Base-by-base conservation (phyloP, 805 yeast genomes). In the Nakazawaea sp. region DNA sequence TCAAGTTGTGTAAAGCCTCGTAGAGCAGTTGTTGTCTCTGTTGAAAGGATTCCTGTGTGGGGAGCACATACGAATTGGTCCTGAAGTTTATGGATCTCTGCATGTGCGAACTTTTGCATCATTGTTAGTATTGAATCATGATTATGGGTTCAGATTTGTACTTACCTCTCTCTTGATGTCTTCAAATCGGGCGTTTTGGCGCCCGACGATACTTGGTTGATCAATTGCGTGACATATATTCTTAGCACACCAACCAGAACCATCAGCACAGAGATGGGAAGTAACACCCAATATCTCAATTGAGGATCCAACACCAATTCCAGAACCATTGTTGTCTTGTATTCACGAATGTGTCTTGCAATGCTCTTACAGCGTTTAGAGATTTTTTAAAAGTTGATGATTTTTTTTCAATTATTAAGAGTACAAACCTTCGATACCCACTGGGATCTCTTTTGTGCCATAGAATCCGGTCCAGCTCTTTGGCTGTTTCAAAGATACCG, bases 231-330 rank as follows among this genome's bases (percentile, higher is more conserved):
- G 8, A 81, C 66, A 49, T 80, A 76, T 37, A 83, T 79, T 39
- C 96, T 69, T 19, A 87, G 57, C 15, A 90, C 57, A 6, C 96
- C 96, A 4, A 87, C 87, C 40, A 89, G 59, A 9, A 92, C 80
- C 95, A 92, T 88, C 16, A 88, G 95, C 16, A 82, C 53, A 5
- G 95, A 77, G 30, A 92, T 89, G 18, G 98, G 98, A 25, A 87
- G 56, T 13, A 92, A 64, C 21, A 88, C 97, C 97, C 97, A 90
- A 49, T 78, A 72, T 54, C 83, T 81, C 43, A 92, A 66, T 37
- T 75, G 72, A 4, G 96, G 95, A 52, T 90, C 97, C 32, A 90
- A 62, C 12, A 78, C 58, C 16, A 81, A 56, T 37, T 78, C 81
- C 2, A 78, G 74, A 21, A 62, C 64, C 30, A 26, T 37, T 15